These are phyloP conservation scores for Mortierella sp. DNA, from an alignment of 371 early-diverging fungal genomes.

Conservation along the genomic window DNA sequence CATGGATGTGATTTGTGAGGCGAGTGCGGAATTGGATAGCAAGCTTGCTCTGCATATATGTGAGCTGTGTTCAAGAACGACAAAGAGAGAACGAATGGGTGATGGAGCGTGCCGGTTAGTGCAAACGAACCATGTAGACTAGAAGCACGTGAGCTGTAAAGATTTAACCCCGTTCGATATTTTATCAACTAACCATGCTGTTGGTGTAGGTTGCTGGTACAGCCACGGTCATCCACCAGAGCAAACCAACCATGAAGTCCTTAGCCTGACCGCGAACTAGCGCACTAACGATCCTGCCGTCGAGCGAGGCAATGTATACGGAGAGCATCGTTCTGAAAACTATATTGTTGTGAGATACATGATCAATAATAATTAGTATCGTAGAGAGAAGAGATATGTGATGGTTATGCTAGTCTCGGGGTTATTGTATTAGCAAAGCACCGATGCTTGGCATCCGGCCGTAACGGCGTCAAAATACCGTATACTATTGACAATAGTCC, in stretches of 20 bases:
- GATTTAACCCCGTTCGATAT: neutral
- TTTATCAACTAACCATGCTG: slow-evolving; percentile 78
- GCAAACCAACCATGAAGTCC: slow-evolving; percentile 85
- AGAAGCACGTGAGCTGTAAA: neutral
- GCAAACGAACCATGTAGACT: neutral
- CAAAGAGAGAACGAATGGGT: neutral
- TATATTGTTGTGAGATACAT: slow-evolving; percentile 24
- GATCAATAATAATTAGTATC: slow-evolving; percentile 11
- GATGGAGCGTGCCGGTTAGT: neutral
- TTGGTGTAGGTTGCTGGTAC: slow-evolving; percentile 97
- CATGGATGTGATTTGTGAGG: slow-evolving; percentile 86
- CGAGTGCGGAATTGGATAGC: slow-evolving; percentile 89
- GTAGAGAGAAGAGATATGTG: neutral
- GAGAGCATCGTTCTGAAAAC: slow-evolving; percentile 89
- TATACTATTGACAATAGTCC: too few relatives aligned
- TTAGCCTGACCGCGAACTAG: slow-evolving; percentile 82
- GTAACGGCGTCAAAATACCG: too few relatives aligned
- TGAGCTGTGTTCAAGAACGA: slow-evolving; percentile 59
- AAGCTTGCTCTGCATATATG: slow-evolving; percentile 88
- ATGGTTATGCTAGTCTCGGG: too few relatives aligned
- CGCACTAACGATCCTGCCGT: slow-evolving; percentile 93
- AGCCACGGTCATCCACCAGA: slow-evolving; percentile 93
- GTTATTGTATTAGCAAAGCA: too few relatives aligned
- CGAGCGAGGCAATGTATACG: slow-evolving; percentile 91
- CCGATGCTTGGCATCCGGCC: too few relatives aligned